Evolutionary conservation across 2,329 filamentous ascomycete species (phyloP).

Genomic region (Xylogone sp.): DNA sequence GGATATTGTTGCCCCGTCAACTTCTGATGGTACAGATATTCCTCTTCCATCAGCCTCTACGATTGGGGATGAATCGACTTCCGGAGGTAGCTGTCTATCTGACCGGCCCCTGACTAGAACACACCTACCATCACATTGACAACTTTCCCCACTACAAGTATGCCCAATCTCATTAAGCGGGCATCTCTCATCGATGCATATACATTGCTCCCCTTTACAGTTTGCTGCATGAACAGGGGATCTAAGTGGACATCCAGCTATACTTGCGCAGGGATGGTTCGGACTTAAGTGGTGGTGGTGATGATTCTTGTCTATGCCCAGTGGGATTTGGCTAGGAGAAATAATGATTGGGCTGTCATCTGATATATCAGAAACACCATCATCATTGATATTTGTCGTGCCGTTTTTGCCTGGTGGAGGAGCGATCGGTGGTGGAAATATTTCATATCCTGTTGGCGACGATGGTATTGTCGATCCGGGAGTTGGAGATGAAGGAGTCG

Average conservation of each 20-base stretch:
- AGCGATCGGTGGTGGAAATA: neutral
- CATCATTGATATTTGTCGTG: neutral
- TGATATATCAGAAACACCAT: neutral
- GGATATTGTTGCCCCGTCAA: no score
- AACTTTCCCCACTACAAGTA: neutral
- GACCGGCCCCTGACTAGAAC: neutral
- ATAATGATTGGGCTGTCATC: neutral
- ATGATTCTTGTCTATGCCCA: neutral
- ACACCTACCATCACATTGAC: neutral
- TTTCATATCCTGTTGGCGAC: neutral
- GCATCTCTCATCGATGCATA: neutral
- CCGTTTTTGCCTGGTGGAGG: neutral
- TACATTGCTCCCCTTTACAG: neutral
- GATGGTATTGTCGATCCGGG: neutral
- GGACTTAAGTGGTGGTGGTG: neutral
- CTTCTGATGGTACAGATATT: neutral
- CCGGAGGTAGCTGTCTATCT: neutral
- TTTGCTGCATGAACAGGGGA: neutral
- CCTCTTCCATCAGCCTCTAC: neutral
- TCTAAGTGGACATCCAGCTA: neutral
- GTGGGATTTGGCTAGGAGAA: neutral
- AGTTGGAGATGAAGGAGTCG: neutral
- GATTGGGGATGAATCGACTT: neutral
- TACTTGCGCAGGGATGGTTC: neutral
- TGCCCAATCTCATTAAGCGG: neutral